Base-by-base conservation (phyloP, 768 basidiomycete genomes). In the Boletales sp. region DNA sequence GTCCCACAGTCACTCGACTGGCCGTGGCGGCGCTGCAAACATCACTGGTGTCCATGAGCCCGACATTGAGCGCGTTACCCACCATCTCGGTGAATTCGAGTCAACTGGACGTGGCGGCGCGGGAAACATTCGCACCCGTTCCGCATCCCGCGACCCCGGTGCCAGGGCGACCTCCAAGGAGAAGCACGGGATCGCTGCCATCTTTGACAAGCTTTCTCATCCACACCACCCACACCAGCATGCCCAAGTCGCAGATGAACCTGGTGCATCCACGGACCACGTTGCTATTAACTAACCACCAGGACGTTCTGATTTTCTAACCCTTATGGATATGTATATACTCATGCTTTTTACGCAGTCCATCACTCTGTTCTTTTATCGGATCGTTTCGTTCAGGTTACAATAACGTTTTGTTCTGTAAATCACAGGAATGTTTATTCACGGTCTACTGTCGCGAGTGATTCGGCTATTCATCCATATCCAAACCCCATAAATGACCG, bases 11-110 rank as follows among this genome's bases (percentile, higher is more conserved):
- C 83, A 86, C 61, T 86, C 84, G 5, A 81, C 78, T 1, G 85
- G 85, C 40, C 80, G 86, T 43, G 86, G 86, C 32, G 86, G 86
- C n/a, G 53, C 64, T 7, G 86, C 81, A 3, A 87, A 87, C 54
- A 58, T 86, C 18, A 78, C 76, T 0, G n/a, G 43, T 24, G 18
- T 51, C 0, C 69, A 65, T 24, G 65, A 67, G 6, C 78, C 79
- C 1, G 60, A 63, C 0, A 55, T 75, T 36, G 78, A 80, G 34
- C 62, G 43, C 17, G 45, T 60, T 46, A 8, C 27, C 11, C 61
- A 68, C 43, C 59, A 61, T 31, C 35, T 44, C 6, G 54, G 53
- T 5, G 69, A 67, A 0, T 70, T 57, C 42, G 75, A 72, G 51
- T 73, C 74, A 6, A 66, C 72, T 4, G 84, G 84, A 0, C 79